Base-by-base conservation (phyloP, 805 yeast species). In the Candida bentonensis region DNA sequence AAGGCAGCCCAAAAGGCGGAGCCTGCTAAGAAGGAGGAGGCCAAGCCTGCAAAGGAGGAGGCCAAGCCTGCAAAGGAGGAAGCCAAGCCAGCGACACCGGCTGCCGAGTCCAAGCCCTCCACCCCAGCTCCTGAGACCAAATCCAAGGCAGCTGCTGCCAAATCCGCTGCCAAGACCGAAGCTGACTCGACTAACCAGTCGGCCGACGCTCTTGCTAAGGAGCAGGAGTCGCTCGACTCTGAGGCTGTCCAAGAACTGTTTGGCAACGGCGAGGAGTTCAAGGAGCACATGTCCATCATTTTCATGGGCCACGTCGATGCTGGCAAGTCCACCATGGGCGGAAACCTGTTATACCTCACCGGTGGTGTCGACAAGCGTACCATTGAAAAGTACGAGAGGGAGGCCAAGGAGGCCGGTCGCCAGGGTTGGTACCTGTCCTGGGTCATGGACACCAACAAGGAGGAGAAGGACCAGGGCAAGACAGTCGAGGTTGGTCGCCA, bases 291-390 rank as follows among this genome's bases (percentile, higher is more conserved):
- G 62, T 88, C 96, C 17, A 82, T 92, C 55, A 86, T 92, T 54
- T 92, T 92, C 68, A 92, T 92, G 97, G 99, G 99, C 56, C 99
- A 92, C 62, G 99, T 92, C 53, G 98, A 92, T 73, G 98, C 98
- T 27, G 98, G 99, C 63, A 92, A 92, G 67, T 86, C 96, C 43
- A 92, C 99, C 48, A 89, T 92, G 95, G 98, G 98, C 63, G 99
- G 99, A 68, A 92, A 92, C 67, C 70, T 92, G 54, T 74, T 92
- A 51, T 89, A 72, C 61, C 70, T 92, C 59, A 89, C 97, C 21
- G 97, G 97, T 49, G 85, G 96, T 41, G 98, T 92, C 49, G 98
- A 92, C 66, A 92, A 92, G 73, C 84, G 99, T 70, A 89, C 96
- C 20, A 92, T 92, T 53, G 99, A 92, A 56, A 92, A 92, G 66